Evolutionary conservation across 1,284 basidiomycete genomes (phyloP), one percentile per base, ranked within the genome.

Genomic region (Rhodotorula sp.): DNA sequence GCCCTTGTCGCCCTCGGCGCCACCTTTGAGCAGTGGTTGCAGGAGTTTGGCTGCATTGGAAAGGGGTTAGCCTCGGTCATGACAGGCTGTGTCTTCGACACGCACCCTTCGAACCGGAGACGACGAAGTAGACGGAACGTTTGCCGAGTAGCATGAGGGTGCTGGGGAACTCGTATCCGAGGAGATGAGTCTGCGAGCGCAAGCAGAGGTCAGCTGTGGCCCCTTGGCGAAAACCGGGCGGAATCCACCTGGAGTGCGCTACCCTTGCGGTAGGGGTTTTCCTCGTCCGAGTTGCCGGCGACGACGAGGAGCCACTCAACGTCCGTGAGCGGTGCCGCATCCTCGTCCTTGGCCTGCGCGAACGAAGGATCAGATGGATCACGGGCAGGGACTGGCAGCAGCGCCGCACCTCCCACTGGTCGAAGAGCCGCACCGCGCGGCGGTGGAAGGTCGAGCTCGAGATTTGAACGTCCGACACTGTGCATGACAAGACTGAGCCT

Each of bases 121-220:
- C 94, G 54, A 97, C 84, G 68, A 97, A 90, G 45, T 85, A 86
- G 45, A 97, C 83, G 78, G 87, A 90, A n/a, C 63, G 54, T 77
- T 89, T 89, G 19, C 78, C 77, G 76, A 90, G 86, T 77, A 98
- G 90, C 68, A 95, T 87, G 56, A 98, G 85, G 0, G 95, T 97
- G 0, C 93, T 93, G 0, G 95, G 95, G 80, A 98, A 98, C 81
- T 98, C 96, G 81, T 94, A 98, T 41, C 94, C 96, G 48, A 98
- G 86, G 14, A 98, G 85, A 91, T 93, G 97, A 77, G 92, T 93
- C 93, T 96, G 79, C 9, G 21, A 9, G 21, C 48, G 21, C 48
- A 19, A 13, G 48, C 21, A 21, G 9, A 16, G 21, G 21, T 50
- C 5, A 50, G 49, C 49, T 16, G 7, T 13, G 3, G 21, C 4